Evolutionary conservation across 73 alveolate genomes (phyloP), one percentile per base, ranked within the genome.

Genomic region (Tetrahymena borealis): DNA sequence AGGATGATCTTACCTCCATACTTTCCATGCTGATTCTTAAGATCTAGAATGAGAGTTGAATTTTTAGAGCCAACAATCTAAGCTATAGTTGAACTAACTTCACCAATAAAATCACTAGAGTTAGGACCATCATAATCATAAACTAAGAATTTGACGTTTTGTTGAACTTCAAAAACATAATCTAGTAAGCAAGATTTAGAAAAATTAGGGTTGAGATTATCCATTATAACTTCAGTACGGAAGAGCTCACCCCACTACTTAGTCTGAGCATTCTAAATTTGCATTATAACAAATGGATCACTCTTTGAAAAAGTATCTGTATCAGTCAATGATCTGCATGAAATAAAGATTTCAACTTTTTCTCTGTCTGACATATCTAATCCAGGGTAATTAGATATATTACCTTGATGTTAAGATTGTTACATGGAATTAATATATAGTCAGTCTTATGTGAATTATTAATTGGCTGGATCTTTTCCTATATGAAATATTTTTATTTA

Each of bases 161-260:
- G 96, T 40, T 94, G 95, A 40, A 93, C 90, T 94, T 97, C 99
- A 94, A 98, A 98, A 36, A 92, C 95, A 94, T 95, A 98, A 91
- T 96, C 96, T 13, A 98, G 41, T 33, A 42, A 90, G 91, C 97
- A 90, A 16, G 95, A 20, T 77, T 90, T 96, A 32, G 92, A 31
- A 94, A 97, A 97, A 78, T 96, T 98, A 16, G 99, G 99, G 93
- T 97, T 95, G 5, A 95, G 91, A 43, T 92, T 85, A 41, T 97
- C 93, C 42, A 90, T 78, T 1, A 78, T 95, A 18, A 90, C 90
- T 90, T 97, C 99, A 15, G 99, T 97, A 90, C 92, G 94, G 4
- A 96, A 97, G 5, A 95, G 40, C 28, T 43, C 35, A 18, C 40
- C 37, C 96, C 97, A 96, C 24, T 78, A 10, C 18, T 93, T 32